A percentile compares a stretch with the other conserved stretches of the same genome.
Evolutionary conservation across 345 rosid species (phyloP).

Genomic region (Excoecaria cochinchinensis): DNA sequence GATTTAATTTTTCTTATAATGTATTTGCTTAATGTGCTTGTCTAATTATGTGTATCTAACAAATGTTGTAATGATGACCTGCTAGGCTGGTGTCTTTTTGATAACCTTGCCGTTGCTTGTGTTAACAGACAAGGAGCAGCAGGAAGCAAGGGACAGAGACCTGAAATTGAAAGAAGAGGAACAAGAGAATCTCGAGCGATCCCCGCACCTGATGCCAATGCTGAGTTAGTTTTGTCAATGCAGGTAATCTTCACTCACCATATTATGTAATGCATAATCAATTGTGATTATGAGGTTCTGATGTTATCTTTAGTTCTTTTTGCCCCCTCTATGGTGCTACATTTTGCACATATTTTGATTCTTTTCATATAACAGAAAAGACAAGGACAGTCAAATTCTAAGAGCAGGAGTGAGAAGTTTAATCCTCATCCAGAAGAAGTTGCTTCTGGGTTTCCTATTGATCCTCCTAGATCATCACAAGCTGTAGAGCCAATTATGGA

Average conservation of each 20-base stretch:
- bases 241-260: slow-evolving; percentile 57
- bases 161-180: slow-evolving; percentile 69
- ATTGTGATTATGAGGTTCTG: not conserved
- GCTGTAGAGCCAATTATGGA: slow-evolving; percentile 57
- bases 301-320: not conserved
- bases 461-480: slow-evolving; percentile 92
- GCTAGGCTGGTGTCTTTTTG: not conserved
- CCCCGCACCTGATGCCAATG: slow-evolving; percentile 97
- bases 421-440: slow-evolving; percentile 96
- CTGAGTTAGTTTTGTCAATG: slow-evolving; percentile 77
- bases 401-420: slow-evolving; percentile 96
- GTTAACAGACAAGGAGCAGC: slow-evolving; percentile 67
- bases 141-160: slow-evolving; percentile 71
- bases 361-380: slow-evolving; percentile 60
- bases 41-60: not conserved
- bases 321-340: not conserved
- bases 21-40: not conserved
- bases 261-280: slow-evolving; percentile 8
- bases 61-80: slow-evolving; percentile 6
- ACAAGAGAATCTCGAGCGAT: slow-evolving; percentile 83
- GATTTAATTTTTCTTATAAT: not conserved
- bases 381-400: slow-evolving; percentile 62
- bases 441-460: slow-evolving; percentile 98
- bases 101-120: slow-evolving; percentile 17
- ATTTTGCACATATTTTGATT: not conserved